Conservation (phyloP, 352 stramenopile genomes). For the Saprolegnia diclina region DNA sequence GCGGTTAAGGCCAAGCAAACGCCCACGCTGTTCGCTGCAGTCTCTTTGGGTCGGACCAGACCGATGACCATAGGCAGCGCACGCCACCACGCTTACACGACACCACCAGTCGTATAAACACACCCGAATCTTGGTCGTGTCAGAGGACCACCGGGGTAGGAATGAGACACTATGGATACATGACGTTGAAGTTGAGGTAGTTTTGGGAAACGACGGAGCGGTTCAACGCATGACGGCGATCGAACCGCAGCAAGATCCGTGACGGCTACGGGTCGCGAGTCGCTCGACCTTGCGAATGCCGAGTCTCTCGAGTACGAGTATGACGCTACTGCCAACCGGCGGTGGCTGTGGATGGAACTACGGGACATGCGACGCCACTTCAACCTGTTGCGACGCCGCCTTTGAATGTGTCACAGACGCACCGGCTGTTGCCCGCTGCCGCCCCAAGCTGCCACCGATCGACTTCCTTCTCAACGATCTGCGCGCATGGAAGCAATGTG, state of each 20-base stretch:
- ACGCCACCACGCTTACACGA: background rate
- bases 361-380: background rate
- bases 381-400: constrained; percentile 3
- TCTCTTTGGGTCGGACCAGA: constrained; percentile 9
- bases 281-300: background rate
- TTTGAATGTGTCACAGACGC: constrained; percentile 12
- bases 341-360: background rate
- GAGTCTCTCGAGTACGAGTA: background rate
- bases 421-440: background rate
- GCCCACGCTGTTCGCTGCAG: background rate
- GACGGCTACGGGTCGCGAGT: background rate
- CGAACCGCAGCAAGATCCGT: background rate
- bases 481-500: constrained; percentile 3
- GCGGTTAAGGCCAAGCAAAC: background rate
- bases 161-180: background rate
- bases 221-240: background rate
- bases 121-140: background rate
- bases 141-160: background rate
- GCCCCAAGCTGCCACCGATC: constrained; percentile 2
- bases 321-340: background rate
- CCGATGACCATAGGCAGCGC: background rate
- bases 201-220: background rate
- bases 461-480: background rate
- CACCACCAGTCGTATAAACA: background rate
- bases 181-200: constrained; percentile 6